Evolutionary conservation across 169 alveolate genomes (phyloP), one percentile per base, ranked within the genome.

Genomic region (Perkinsus marinus): DNA sequence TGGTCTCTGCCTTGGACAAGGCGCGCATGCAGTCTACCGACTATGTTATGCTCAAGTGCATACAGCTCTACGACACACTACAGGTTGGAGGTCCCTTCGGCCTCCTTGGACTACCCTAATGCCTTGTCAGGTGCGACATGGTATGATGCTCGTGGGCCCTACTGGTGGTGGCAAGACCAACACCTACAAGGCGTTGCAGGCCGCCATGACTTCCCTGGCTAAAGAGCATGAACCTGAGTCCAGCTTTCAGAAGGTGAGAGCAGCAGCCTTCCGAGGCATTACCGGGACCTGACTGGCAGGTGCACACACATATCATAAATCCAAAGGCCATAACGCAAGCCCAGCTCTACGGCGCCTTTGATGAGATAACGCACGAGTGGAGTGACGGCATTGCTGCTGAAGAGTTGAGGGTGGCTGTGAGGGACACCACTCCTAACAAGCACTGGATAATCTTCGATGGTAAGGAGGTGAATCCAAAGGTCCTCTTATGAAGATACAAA

Each of bases 391-490:
- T 97, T 37, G 97, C 97, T 34, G 93, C 96, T 39, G 92, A 94
- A 26, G 93, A 96, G 13, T 96, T 95, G 39, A 92, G 97, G 91
- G 93, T 92, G 10, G 94, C 93, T 91, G 96, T 93, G 69, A 95
- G 95, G 92, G 90, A 43, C 90, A 91, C 92, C 91, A 89, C 92
- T 39, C 92, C 93, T 93, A 89, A 91, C n/a, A 95, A 94, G 92
- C 96, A 96, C 90, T 97, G 98, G 98, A 95, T 97, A n/a, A 94
- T 96, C 93, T 96, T 97, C 92, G 99, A 97, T 94, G 99, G 79
- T 57, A 7, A 2, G 79, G 46, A 10, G 46, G 46, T 41, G 3
- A 10, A 2, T 57, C 26, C 22, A 16, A 13, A 57, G 79, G 9
- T 57, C 5, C 30, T 57, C 7, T 57, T 26, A 13, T 26, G 37